Evolutionary conservation across 257 asterid genomes (phyloP).

Genomic region (Nicotiana paniculata): DNA sequence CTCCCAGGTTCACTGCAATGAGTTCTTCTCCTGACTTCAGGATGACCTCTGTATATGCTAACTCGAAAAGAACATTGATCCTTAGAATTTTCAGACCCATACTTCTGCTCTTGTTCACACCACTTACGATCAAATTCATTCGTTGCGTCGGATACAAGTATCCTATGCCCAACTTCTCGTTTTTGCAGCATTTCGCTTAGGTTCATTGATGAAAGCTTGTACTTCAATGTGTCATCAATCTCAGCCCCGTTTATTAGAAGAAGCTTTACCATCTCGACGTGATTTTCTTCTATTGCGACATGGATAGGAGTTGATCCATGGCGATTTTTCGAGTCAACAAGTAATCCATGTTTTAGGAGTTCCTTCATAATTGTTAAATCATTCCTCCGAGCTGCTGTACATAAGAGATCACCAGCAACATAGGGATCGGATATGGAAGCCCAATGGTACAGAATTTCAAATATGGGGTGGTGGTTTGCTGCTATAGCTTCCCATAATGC

Average conservation of each 20-base stretch:
- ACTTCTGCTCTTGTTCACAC: slow-evolving; percentile 20
- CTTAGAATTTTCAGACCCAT: slow-evolving; percentile 1
- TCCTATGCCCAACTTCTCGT: slow-evolving; percentile 53
- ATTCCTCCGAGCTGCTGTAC: slow-evolving; percentile 59
- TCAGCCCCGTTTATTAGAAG: slow-evolving; percentile 71
- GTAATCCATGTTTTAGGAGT: slow-evolving; percentile 63
- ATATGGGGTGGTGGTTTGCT: slow-evolving; percentile 57
- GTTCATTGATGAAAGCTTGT: slow-evolving; percentile 25
- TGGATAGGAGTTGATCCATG: slow-evolving; percentile 66
- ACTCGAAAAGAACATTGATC: slow-evolving; percentile 32
- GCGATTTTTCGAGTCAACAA: slow-evolving; percentile 59
- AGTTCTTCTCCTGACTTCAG: slow-evolving; percentile 29
- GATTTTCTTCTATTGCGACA: slow-evolving; percentile 46
- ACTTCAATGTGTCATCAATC: slow-evolving; percentile 32
- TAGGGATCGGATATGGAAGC: slow-evolving; percentile 70
- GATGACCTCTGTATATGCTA: slow-evolving; percentile 75
- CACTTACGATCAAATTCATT: slow-evolving; percentile 11
- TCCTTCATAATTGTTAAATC: slow-evolving; percentile 50
- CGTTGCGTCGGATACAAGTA: slow-evolving; percentile 26
- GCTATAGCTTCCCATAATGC: slow-evolving; percentile 81
- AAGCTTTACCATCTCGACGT: slow-evolving; percentile 55
- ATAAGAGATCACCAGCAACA: slow-evolving; percentile 75
- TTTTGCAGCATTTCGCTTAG: slow-evolving; percentile 45
- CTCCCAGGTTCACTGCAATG: slow-evolving; percentile 59
- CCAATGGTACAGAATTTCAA: slow-evolving; percentile 75